Evolutionary conservation across 179 eudicot species (phyloP), one percentile per base, ranked within the genome.

Genomic region (Camellia oleifera): DNA sequence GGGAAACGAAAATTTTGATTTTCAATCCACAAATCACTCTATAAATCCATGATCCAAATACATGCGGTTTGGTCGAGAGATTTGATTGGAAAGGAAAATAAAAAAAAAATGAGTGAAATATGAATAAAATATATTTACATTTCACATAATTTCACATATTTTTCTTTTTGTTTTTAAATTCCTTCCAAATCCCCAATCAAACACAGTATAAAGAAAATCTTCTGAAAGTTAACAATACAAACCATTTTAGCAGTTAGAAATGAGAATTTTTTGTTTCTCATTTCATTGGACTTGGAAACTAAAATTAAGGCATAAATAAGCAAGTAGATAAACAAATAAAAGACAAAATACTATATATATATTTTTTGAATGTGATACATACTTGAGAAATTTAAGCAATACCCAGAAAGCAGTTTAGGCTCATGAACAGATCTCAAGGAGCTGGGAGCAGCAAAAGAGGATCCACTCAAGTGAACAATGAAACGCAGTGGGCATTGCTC

Each of bases 391-490:
- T 44, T 32, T 40, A 42, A 3, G 67, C 53, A 75, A 20, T 20
- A 50, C 79, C 48, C 79, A 77, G 72, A 64, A 58, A 42, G 67
- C 78, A 75, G 67, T 61, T 75, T 75, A 15, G 68, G 12, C 53
- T 60, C 67, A 32, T 32, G 65, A 4, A n/a, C 15, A 58, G 77
- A 58, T 74, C 67, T 72, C 40, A 18, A 7, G 40, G 5, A 45
- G 73, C 40, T 20, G 74, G 4, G 23, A 15, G 70, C 17, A 10
- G 48, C 5, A 26, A 8, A 10, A 0, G 4, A 50, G 57, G 75
- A 71, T 69, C 45, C 45, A 17, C 54, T 69, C 14, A 40, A 42
- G 50, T 40, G 50, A 5, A 42, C n/a, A 67, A 50, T 40, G 48
- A 42, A 42, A 42, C 9, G 7, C 48, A 10, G 14, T 11, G 4